A percentile compares a stretch with the other conserved stretches of the same genome.
These are phyloP conservation scores for Cordyceps tenuipes DNA, from an alignment of 2,329 filamentous ascomycete genomes.

Conservation along the genomic window DNA sequence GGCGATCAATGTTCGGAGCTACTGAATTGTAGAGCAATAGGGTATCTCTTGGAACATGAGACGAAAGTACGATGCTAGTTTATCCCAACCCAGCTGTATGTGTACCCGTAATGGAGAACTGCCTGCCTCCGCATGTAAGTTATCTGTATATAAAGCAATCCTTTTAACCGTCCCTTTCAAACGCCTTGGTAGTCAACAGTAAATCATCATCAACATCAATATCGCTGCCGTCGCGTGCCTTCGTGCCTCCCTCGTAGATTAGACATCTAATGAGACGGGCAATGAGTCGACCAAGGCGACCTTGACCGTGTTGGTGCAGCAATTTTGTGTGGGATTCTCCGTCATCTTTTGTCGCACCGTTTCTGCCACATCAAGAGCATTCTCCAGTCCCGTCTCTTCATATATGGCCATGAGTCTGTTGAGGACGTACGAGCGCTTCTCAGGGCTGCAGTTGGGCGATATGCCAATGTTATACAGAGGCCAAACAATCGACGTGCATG, in stretches of 20 bases:
- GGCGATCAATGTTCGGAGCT: neutral
- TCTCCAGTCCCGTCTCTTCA: conserved; percentile 36
- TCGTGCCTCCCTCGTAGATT: neutral
- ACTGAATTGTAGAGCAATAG: neutral
- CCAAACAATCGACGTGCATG: conserved; percentile 42
- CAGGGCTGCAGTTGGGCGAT: conserved; percentile 34
- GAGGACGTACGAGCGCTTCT: conserved; percentile 36
- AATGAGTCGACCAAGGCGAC: neutral
- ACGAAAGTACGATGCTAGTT: neutral
- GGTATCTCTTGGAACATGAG: neutral
- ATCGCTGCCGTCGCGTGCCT: too few relatives aligned
- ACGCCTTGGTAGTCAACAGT: too few relatives aligned
- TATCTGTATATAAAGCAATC: neutral
- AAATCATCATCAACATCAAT: too few relatives aligned
- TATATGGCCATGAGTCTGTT: conserved; percentile 36
- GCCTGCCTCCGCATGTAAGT: neutral
- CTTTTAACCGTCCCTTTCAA: neutral
- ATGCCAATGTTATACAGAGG: conserved; percentile 41
- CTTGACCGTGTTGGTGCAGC: neutral
- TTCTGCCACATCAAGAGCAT: conserved; percentile 35
- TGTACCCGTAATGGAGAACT: neutral
- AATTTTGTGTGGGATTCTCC: neutral
- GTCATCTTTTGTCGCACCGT: conserved; percentile 23
- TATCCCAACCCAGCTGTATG: neutral
- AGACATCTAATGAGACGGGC: neutral